These are phyloP conservation scores for Dactylis glomerata DNA, from an alignment of 176 grass and related monocot genomes.

Conservation along the genomic window DNA sequence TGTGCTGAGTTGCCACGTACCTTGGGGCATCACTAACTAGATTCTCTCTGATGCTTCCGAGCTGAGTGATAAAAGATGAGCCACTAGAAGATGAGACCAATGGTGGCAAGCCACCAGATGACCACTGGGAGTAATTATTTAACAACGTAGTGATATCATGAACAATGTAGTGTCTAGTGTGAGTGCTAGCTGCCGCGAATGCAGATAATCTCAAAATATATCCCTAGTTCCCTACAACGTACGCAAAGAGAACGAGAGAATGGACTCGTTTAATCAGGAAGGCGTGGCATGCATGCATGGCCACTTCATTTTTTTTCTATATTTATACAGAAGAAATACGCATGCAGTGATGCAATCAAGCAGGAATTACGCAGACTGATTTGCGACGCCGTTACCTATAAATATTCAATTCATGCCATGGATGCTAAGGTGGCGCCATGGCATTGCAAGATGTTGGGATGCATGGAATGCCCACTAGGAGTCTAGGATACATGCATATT, in stretches of 20 bases:
- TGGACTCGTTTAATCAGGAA: background rate
- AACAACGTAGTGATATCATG: background rate
- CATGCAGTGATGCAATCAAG: conserved; percentile 51
- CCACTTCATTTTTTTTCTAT: background rate
- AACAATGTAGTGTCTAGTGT: background rate
- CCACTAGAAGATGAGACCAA: conserved; percentile 1
- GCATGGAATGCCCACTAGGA: background rate
- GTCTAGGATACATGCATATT: background rate
- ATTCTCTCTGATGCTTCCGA: background rate
- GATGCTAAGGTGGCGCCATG: conserved; percentile 11
- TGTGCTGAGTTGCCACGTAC: background rate
- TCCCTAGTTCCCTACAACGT: too few relatives aligned
- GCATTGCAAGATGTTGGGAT: conserved; percentile 5
- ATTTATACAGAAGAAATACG: background rate
- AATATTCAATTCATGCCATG: background rate
- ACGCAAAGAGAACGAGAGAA: background rate
- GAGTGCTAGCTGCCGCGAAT: background rate
- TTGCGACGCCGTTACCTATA: background rate
- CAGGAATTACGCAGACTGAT: background rate
- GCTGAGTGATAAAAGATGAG: background rate
- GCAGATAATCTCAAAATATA: background rate
- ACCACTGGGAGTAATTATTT: background rate
- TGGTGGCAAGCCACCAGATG: background rate
- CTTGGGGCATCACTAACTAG: background rate
- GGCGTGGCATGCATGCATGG: conserved; percentile 28